phyloP scores from a whole-genome alignment of 2,329 filamentous ascomycete genomes.

The Talaromyces sp. region DNA sequence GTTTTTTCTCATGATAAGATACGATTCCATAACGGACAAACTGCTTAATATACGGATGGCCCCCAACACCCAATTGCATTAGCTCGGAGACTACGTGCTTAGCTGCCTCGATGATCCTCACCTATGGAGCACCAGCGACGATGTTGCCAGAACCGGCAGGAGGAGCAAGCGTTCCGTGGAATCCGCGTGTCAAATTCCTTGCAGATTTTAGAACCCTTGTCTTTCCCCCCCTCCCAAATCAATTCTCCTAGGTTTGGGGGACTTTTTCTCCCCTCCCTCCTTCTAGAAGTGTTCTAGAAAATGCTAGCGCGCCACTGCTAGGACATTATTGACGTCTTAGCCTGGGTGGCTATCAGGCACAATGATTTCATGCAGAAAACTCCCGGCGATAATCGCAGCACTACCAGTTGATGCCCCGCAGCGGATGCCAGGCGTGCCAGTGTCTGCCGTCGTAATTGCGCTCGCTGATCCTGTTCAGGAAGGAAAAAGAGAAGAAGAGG shows the following conservation, averaged over 20 bases:
- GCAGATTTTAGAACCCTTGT: neutral
- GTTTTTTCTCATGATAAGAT: neutral
- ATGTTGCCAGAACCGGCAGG: neutral
- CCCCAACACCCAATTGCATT: neutral
- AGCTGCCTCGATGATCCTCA: neutral
- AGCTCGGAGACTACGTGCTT: neutral
- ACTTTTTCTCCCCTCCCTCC: neutral
- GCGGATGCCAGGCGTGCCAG: neutral
- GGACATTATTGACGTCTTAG: neutral
- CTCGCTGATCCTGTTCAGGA: neutral
- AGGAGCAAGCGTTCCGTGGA: neutral
- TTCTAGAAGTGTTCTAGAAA: conserved; percentile 10
- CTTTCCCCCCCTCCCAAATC: neutral
- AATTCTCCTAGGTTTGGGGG: neutral
- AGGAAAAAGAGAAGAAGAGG: neutral
- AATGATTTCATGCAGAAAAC: neutral
- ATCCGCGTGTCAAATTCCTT: neutral
- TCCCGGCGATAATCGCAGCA: neutral
- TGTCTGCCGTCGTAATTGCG: neutral
- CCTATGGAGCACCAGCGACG: neutral
- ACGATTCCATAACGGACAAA: too few relatives aligned
- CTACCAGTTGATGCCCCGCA: neutral
- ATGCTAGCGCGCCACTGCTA: neutral
- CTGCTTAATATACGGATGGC: neutral
- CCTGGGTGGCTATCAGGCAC: neutral